Evolutionary conservation across 2,329 filamentous ascomycete genomes (phyloP).

Genomic region (Fusarium multiceps): DNA sequence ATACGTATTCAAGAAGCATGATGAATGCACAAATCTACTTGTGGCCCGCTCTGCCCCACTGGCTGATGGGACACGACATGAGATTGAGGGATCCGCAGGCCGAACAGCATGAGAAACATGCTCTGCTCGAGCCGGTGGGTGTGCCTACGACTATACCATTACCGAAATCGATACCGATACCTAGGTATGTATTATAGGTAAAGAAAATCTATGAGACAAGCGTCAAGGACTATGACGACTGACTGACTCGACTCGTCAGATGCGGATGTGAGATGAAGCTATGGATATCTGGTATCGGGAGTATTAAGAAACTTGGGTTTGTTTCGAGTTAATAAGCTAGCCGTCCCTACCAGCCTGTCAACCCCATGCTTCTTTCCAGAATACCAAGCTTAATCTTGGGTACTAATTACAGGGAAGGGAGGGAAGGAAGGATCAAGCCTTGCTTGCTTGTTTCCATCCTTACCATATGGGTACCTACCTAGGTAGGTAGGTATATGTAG

Average conservation of each 20-base stretch:
- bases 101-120: not conserved
- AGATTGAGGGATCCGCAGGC: slow-evolving; percentile 15
- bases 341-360: not conserved
- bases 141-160: slow-evolving; percentile 1
- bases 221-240: not conserved
- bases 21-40: slow-evolving; percentile 13
- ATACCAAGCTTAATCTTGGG: slow-evolving; percentile 7
- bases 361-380: slow-evolving; percentile 27
- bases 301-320: slow-evolving; percentile 2
- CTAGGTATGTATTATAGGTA: not conserved
- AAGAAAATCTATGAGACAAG: not conserved
- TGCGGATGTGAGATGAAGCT: not conserved
- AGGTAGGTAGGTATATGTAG: no score
- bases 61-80: slow-evolving; percentile 12
- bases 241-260: not conserved
- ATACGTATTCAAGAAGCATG: slow-evolving; percentile 4
- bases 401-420: slow-evolving; percentile 1
- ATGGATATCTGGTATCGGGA: not conserved
- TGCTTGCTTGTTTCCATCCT: not conserved
- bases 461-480: not conserved
- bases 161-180: not conserved
- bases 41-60: slow-evolving; percentile 15
- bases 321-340: not conserved
- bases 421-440: not conserved
- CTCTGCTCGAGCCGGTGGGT: slow-evolving; percentile 4